Base-by-base conservation (phyloP, 441 rosid species). In the Populus hybrid region DNA sequence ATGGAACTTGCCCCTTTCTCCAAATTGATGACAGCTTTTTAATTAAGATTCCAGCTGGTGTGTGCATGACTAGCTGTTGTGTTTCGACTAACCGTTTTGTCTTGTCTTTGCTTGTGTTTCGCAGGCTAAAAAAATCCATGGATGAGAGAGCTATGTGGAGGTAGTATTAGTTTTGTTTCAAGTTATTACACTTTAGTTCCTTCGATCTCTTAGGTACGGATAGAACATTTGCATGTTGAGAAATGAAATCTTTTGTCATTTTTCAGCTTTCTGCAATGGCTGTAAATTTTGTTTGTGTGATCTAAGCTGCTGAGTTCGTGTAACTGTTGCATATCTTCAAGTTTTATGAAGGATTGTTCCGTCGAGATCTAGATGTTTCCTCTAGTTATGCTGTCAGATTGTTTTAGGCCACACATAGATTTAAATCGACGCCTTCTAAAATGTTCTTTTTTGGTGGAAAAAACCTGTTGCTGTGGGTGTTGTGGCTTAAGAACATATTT, bases 81-180 rank as follows among this genome's bases (percentile, higher is more conserved):
- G n/a, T 28, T 72, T 24, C 21, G 6, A 34, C 6, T 14, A 3
- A 26, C 14, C 21, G 20, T 26, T 18, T 9, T 67, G 7, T 14
- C 69, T 23, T 34, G 42, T 32, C 42, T 4, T 77, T 74, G 3
- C 28, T 26, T 57, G 11, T 59, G 35, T 71, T 46, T 72, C 77
- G 83, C 86, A 86, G 87, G 84, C 46, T 8, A 75, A 73, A 77
- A 79, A 84, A 68, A 61, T 76, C 34, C 81, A 68, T 69, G 87
- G 87, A 67, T 86, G 77, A 81, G 24, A 2, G 42, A 38, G 42
- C 42, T 38, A 8, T 38, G 32, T 30, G 32, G 4, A 30, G 32
- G 11, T 9, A 38, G 42, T 38, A 18, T 26, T 42, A 23, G 38
- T 38, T 71, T 72, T 64, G 65, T 30, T 36, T 26, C 20, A 30